Conservation (phyloP, 2,329 filamentous ascomycete genomes). For the Ceratocystiopsis sp. region DNA sequence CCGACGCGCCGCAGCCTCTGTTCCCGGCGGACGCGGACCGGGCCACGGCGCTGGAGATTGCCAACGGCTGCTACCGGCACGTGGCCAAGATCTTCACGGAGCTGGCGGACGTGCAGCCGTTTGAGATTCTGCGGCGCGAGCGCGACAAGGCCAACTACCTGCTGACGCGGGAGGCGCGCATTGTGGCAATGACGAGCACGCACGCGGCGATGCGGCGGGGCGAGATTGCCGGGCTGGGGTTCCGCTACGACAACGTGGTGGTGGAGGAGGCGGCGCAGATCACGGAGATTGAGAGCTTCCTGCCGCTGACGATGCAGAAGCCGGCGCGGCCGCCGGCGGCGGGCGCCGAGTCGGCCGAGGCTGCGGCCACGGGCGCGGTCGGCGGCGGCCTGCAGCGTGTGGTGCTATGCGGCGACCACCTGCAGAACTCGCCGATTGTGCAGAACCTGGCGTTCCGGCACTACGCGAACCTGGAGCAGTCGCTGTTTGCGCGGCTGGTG, state of each 20-base stretch:
- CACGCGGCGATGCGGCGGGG: slow-evolving; percentile 88
- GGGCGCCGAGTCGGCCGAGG: too few species aligned
- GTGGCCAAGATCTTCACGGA: slow-evolving; percentile 83
- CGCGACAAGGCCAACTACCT: slow-evolving; percentile 94
- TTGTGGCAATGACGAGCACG: slow-evolving; percentile 96
- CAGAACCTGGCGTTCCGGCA: slow-evolving; percentile 88
- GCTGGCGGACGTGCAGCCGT: slow-evolving; percentile 81
- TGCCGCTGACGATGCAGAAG: slow-evolving; percentile 84
- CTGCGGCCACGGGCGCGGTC: too few species aligned
- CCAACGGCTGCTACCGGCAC: slow-evolving; percentile 72
- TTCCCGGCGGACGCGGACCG: slow-evolving; percentile 52
- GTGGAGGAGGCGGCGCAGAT: slow-evolving; percentile 99
- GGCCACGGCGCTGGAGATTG: slow-evolving; percentile 56
- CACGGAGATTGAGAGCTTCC: slow-evolving; percentile 93
- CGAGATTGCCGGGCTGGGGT: slow-evolving; percentile 82
- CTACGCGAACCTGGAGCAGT: slow-evolving; percentile 92
- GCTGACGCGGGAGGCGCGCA: slow-evolving; percentile 85
- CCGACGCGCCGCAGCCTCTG: slow-evolving; percentile 69
- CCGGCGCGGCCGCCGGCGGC: slow-evolving; percentile 29
- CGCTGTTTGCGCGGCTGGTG: slow-evolving; percentile 78
- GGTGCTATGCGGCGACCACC: slow-evolving; percentile 85
- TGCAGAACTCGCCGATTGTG: slow-evolving; percentile 91
- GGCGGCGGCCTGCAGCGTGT: slow-evolving; percentile 61
- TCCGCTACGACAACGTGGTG: slow-evolving; percentile 92
- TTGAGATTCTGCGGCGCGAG: slow-evolving; percentile 78